Evolutionary conservation across 2,329 filamentous ascomycete species (phyloP).

Genomic region (Cladorrhinum sp.): DNA sequence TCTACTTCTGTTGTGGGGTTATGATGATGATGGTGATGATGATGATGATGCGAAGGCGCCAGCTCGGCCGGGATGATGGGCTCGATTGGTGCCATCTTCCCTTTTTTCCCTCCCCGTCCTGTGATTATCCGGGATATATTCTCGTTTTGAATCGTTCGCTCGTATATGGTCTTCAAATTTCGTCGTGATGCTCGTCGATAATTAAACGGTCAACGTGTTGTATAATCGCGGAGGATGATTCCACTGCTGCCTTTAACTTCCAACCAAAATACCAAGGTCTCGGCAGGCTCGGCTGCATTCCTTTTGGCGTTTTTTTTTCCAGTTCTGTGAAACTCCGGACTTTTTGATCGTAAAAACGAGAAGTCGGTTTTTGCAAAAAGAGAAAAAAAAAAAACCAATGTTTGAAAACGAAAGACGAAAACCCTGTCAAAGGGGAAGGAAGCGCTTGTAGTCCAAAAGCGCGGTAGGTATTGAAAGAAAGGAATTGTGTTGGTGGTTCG

Average conservation of each 20-base stretch:
- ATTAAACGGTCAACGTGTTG: no score
- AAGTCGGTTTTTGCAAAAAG: background rate
- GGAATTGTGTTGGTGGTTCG: background rate
- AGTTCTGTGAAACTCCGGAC: background rate
- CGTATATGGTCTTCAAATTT: background rate
- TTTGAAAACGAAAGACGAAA: background rate
- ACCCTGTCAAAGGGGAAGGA: background rate
- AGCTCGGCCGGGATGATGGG: conserved; percentile 35
- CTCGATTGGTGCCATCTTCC: conserved; percentile 32
- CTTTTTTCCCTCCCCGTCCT: background rate
- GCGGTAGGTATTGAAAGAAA: background rate
- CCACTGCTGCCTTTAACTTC: background rate
- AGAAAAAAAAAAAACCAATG: background rate
- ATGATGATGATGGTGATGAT: conserved; percentile 17
- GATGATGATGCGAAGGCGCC: conserved; percentile 23
- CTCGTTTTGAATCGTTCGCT: background rate
- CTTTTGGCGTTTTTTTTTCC: no score
- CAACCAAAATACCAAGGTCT: background rate
- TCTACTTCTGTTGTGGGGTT: background rate
- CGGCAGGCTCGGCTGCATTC: background rate
- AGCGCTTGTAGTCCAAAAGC: background rate
- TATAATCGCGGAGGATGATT: no score
- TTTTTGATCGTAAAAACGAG: background rate
- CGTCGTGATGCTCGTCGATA: no score
- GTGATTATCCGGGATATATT: background rate